A percentile compares a stretch with the other conserved stretches of the same genome.
These are phyloP conservation scores for Flaveria sonorensis DNA, from an alignment of 129 eudicot species.

Conservation along the genomic window DNA sequence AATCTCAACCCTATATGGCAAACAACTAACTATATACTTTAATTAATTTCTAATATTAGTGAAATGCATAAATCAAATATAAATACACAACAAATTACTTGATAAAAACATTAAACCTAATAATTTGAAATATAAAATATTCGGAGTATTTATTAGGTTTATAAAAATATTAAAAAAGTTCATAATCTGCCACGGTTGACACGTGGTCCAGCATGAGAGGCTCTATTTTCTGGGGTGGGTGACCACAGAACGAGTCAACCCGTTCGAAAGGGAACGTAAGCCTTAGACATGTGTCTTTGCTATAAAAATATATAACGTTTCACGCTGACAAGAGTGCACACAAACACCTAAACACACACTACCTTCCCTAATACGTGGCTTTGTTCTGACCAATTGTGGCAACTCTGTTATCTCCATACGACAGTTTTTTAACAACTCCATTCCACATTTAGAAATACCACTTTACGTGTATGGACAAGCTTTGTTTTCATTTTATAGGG, in stretches of 20 bases:
- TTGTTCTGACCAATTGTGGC: slow-evolving; percentile 10
- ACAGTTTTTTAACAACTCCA: not conserved
- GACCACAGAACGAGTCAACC: slow-evolving; percentile 32
- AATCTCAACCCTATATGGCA: not conserved
- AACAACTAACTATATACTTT: not conserved
- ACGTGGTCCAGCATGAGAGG: slow-evolving; percentile 29
- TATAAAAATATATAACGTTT: slow-evolving; percentile 1
- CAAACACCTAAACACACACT: slow-evolving; percentile 23
- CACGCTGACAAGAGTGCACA: slow-evolving; percentile 19
- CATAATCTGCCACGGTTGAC: slow-evolving; percentile 11
- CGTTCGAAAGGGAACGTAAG: slow-evolving; percentile 21
- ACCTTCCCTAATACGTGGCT: slow-evolving; percentile 19
- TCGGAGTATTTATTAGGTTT: too few relatives aligned
- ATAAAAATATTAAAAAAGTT: not conserved
- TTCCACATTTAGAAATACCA: slow-evolving; percentile 16
- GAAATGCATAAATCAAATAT: not conserved
- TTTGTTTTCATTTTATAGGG: too few relatives aligned
- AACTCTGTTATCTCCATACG: not conserved
- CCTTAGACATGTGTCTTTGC: slow-evolving; percentile 33
- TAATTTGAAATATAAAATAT: too few relatives aligned
- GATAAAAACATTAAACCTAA: too few relatives aligned
- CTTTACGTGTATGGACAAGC: not conserved
- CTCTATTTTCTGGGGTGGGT: slow-evolving; percentile 3
- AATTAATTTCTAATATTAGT: too few relatives aligned
- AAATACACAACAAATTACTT: not conserved